phyloP scores from a whole-genome alignment of 2,329 filamentous ascomycete species.

The Cryphonectria japonica region DNA sequence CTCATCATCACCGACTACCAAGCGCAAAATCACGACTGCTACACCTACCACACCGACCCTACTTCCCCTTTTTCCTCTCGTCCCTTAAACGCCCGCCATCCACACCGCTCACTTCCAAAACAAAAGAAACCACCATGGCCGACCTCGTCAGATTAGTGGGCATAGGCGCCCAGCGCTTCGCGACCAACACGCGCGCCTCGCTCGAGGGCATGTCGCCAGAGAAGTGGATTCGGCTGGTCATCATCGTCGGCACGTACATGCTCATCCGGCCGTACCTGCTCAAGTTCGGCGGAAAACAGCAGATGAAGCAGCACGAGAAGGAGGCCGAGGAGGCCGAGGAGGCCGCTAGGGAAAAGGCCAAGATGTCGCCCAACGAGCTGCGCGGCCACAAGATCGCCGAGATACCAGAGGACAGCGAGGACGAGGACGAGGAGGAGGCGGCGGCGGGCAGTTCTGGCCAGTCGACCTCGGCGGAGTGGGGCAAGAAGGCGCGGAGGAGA shows the following conservation, averaged over 20 bases:
- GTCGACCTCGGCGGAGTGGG: conserved; percentile 63
- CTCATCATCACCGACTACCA: background rate
- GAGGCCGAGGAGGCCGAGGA: conserved; percentile 56
- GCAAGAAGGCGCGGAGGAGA: conserved; percentile 70
- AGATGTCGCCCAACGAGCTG: conserved; percentile 67
- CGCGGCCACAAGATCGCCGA: conserved; percentile 56
- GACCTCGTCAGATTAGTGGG: conserved; percentile 35
- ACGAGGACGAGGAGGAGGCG: conserved; percentile 49
- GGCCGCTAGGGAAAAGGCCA: conserved; percentile 43
- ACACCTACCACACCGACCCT: background rate
- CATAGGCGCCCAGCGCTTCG: conserved; percentile 40
- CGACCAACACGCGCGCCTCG: conserved; percentile 53
- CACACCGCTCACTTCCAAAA: background rate
- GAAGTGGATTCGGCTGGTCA: conserved; percentile 69
- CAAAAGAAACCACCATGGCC: conserved; percentile 33
- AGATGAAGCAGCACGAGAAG: conserved; percentile 67
- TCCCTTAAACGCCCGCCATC: background rate
- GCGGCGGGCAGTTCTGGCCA: conserved; percentile 35
- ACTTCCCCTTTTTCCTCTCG: background rate
- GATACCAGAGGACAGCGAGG: conserved; percentile 57
- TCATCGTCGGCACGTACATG: conserved; percentile 73
- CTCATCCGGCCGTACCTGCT: conserved; percentile 76
- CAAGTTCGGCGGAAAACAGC: conserved; percentile 64
- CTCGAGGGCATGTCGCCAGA: conserved; percentile 56
- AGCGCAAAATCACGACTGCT: background rate